Conservation (phyloP, 2,329 filamentous ascomycete genomes). For the Trichoderma sp. region DNA sequence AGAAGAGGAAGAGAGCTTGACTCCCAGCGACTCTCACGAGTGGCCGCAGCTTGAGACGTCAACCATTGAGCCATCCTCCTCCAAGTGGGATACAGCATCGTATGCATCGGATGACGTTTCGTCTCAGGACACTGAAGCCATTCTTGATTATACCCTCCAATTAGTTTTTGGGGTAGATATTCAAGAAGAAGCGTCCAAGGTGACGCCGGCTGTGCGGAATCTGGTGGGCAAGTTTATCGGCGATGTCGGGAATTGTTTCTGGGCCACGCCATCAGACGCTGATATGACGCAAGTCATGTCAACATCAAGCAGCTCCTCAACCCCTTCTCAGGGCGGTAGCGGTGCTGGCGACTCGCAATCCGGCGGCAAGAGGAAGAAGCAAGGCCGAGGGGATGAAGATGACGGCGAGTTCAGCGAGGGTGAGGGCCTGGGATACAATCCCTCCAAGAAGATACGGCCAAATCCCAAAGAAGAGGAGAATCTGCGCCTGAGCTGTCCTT, state of each 20-base stretch:
- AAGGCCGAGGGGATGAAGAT: constrained; percentile 33
- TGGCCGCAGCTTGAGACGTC: constrained; percentile 23
- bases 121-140: constrained; percentile 36
- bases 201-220: constrained; percentile 32
- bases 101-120: constrained; percentile 35
- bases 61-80: not conserved
- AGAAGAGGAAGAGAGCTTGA: constrained; percentile 22
- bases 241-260: constrained; percentile 38
- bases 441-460: constrained; percentile 35
- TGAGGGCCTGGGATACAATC: constrained; percentile 34
- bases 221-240: constrained; percentile 38
- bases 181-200: constrained; percentile 37
- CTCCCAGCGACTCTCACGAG: constrained; percentile 18
- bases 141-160: constrained; percentile 41
- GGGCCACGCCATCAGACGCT: constrained; percentile 33
- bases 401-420: constrained; percentile 40
- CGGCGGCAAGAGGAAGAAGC: constrained; percentile 41
- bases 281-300: constrained; percentile 36
- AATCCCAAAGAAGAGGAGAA: constrained; percentile 41
- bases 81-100: constrained; percentile 27
- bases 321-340: constrained; percentile 34
- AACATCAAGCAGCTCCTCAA: constrained; percentile 35
- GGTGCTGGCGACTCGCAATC: constrained; percentile 28
- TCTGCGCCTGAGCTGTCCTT: constrained; percentile 46
- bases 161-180: constrained; percentile 42